phyloP scores from a whole-genome alignment of 805 yeast species.

The Isabelozyma rhagii region DNA sequence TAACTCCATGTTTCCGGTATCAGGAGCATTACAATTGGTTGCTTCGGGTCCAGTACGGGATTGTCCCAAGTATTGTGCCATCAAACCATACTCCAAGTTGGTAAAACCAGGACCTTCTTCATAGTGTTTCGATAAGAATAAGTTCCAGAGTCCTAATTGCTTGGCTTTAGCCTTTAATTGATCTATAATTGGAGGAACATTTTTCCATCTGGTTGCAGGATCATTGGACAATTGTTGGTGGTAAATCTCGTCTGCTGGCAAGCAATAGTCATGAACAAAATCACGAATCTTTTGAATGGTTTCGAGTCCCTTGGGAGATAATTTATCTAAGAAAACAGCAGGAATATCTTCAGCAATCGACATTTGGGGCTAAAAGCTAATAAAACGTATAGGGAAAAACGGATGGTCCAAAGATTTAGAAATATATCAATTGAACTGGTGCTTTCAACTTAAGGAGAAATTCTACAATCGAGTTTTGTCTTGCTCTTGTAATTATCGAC shows the following conservation, averaged over 20 bases:
- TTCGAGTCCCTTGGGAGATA: slow-evolving; percentile 35
- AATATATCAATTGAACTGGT: too few relatives aligned
- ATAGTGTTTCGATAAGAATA: slow-evolving; percentile 50
- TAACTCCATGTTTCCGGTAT: slow-evolving; percentile 61
- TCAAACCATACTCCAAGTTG: slow-evolving; percentile 61
- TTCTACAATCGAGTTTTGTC: too few relatives aligned
- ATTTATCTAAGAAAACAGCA: slow-evolving; percentile 33
- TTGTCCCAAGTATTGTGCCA: slow-evolving; percentile 62
- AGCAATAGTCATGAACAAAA: slow-evolving; percentile 54
- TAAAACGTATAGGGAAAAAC: not conserved
- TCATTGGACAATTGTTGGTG: slow-evolving; percentile 36
- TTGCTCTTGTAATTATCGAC: too few relatives aligned
- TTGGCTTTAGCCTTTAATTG: slow-evolving; percentile 52
- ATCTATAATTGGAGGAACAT: slow-evolving; percentile 46
- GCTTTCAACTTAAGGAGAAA: too few relatives aligned
- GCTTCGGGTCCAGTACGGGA: slow-evolving; percentile 55
- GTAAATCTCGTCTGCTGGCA: slow-evolving; percentile 53
- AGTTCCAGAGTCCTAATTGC: slow-evolving; percentile 56
- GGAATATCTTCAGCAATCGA: slow-evolving; percentile 34
- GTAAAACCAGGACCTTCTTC: slow-evolving; percentile 55
- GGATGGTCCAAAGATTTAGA: not conserved
- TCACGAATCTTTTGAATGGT: slow-evolving; percentile 39
- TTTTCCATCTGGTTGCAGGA: slow-evolving; percentile 44
- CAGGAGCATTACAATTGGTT: slow-evolving; percentile 61
- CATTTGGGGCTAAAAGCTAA: slow-evolving; percentile 1